A percentile compares a stretch with the other conserved stretches of the same genome.
Conservation (phyloP, 306 rosid genomes). For the Ziziphus jujuba region DNA sequence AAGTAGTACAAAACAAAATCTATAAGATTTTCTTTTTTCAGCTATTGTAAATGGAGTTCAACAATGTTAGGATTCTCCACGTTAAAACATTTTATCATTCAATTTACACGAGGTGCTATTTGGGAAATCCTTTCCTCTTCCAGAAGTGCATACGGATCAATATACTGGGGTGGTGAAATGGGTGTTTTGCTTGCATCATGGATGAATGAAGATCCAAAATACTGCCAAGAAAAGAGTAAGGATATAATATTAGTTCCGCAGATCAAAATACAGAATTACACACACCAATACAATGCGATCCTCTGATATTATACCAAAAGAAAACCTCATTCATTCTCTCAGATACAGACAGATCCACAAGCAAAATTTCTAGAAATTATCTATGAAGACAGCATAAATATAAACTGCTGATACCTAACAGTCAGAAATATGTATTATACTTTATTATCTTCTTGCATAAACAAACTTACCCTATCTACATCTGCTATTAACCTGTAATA, state of each 20-base stretch:
- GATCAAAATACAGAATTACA: too few species aligned
- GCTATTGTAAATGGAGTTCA: slow-evolving; percentile 7
- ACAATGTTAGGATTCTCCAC: slow-evolving; percentile 11
- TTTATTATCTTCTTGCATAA: too few species aligned
- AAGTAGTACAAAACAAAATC: slow-evolving; percentile 15
- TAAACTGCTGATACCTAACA: too few species aligned
- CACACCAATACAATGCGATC: too few species aligned
- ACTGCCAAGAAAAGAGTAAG: slow-evolving; percentile 49
- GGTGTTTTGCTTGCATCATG: slow-evolving; percentile 66
- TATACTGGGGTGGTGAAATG: slow-evolving; percentile 64
- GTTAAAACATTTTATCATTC: slow-evolving; percentile 13
- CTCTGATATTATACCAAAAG: not conserved
- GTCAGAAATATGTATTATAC: too few species aligned
- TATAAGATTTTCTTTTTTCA: slow-evolving; percentile 13
- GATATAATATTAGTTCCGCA: not conserved
- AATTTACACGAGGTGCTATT: slow-evolving; percentile 72
- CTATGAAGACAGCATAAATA: too few species aligned
- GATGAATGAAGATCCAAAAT: slow-evolving; percentile 72
- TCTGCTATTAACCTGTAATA: too few species aligned
- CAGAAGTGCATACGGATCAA: slow-evolving; percentile 85
- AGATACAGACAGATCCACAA: not conserved
- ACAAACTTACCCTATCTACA: too few species aligned
- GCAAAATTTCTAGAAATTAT: not conserved
- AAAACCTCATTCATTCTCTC: not conserved
- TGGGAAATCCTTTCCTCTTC: slow-evolving; percentile 91